These are phyloP conservation scores for Mycena olivaceomarginata DNA, from an alignment of 768 basidiomycete genomes.

Conservation along the genomic window DNA sequence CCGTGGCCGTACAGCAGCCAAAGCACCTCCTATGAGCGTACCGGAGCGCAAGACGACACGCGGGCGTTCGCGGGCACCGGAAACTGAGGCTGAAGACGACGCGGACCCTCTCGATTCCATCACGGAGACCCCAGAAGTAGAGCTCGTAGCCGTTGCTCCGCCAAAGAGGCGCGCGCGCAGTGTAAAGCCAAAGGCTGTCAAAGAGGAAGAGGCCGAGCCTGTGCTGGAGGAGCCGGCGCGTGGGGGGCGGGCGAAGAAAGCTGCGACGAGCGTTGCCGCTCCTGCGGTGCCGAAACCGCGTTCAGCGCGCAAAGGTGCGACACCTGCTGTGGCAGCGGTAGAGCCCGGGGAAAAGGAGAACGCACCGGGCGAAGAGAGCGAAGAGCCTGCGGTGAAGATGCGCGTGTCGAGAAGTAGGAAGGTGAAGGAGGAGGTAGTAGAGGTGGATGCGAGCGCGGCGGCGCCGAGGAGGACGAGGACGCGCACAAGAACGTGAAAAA, in stretches of 20 bases:
- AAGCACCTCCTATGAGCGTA: constrained; percentile 41
- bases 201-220: constrained; percentile 46
- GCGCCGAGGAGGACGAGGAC: constrained; percentile 54
- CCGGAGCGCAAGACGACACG: constrained; percentile 46
- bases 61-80: constrained; percentile 40
- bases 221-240: constrained; percentile 37
- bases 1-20: constrained; percentile 28
- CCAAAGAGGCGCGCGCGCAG: constrained; percentile 36
- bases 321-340: constrained; percentile 47
- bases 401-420: constrained; percentile 59
- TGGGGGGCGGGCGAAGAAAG: constrained; percentile 40
- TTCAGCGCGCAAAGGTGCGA: constrained; percentile 34
- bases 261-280: constrained; percentile 31
- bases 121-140: constrained; percentile 35
- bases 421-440: constrained; percentile 46
- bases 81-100: constrained; percentile 41
- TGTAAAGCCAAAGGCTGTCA: constrained; percentile 42
- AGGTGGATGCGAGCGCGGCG: constrained; percentile 50
- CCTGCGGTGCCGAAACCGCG: constrained; percentile 48
- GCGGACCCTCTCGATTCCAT: constrained; percentile 48
- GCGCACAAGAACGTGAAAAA: constrained; percentile 54
- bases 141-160: constrained; percentile 46
- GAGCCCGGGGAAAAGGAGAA: constrained; percentile 64
- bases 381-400: constrained; percentile 53
- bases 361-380: constrained; percentile 56